Base-by-base conservation (phyloP, 495 filamentous ascomycete species). In the Paragyromitra xinjiangensis region DNA sequence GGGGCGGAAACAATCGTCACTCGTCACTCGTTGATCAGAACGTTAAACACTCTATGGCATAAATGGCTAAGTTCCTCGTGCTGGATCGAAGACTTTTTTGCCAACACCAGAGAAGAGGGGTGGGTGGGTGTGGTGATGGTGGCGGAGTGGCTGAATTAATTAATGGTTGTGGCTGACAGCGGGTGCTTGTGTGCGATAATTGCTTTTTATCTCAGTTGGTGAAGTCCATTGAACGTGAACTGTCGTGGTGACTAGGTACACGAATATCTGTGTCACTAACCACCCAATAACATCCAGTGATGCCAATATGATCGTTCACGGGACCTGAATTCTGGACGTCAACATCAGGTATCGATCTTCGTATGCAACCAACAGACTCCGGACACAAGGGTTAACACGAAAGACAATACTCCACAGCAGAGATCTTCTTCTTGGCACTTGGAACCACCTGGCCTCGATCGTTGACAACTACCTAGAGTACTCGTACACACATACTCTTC, bases 61-160 rank as follows among this genome's bases (percentile, higher is more conserved):
- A 53, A 22, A 22, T 48, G 48, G 26, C 71, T 59, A 64, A 24
- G 19, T 64, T 22, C 53, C n/a, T 73, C 62, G 37, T 24, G 26
- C 24, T 73, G 37, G 29, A 34, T 34, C 29, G 29, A 34, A 34
- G 29, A 34, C 29, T 34, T 34, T 34, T 39, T 37, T 58, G 63
- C 50, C 51, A 67, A 58, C 58, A 66, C 22, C 70, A 70, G 45
- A 65, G 72, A 69, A 71, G 75, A 77, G 75, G 72, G 72, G 72
- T 75, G 71, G 74, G 42, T 6, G 12, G 29, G 53, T 3, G 53
- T 61, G 59, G 59, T 71, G 59, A 65, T 76, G 73, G 64, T 64
- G 76, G 45, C 26, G 56, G 53, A 19, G 73, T 75, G 69, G 59
- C 68, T 75, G 55, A 42, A 34, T 34, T 34, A 34, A 34, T 34